A percentile compares a stretch with the other conserved stretches of the same genome.
These are phyloP conservation scores for Leccinellum luteum DNA, from an alignment of 768 basidiomycete species.

Conservation along the genomic window DNA sequence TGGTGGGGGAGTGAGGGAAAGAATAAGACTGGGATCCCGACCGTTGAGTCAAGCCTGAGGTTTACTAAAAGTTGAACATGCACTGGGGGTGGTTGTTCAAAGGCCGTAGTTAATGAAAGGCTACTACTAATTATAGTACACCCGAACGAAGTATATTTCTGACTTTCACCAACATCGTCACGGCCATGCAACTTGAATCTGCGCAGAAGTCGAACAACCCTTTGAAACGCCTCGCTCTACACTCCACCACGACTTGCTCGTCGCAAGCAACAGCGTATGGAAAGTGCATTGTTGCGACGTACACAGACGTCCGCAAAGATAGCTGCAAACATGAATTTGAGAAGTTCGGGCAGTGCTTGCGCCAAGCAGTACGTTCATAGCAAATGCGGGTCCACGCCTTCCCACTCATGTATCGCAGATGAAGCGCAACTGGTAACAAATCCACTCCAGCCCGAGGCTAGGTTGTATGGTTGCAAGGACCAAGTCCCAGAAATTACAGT, in stretches of 20 bases:
- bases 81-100: neutral
- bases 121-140: neutral
- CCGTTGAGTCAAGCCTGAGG: neutral
- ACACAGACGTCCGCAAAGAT: conserved; percentile 81
- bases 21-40: neutral
- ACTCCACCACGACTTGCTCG: conserved; percentile 71
- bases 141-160: too few species aligned
- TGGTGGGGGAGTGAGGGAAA: conserved; percentile 22
- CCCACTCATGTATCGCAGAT: conserved; percentile 36
- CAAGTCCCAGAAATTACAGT: conserved; percentile 15
- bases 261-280: conserved; percentile 78
- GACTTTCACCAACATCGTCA: neutral
- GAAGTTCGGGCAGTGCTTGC: conserved; percentile 80
- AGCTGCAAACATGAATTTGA: conserved; percentile 83
- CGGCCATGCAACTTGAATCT: conserved; percentile 23
- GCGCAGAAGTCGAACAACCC: conserved; percentile 39
- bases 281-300: conserved; percentile 79
- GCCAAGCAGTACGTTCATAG: conserved; percentile 61
- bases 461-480: conserved; percentile 7
- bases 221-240: conserved; percentile 62
- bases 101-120: neutral
- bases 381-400: neutral
- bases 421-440: conserved; percentile 52
- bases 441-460: neutral
- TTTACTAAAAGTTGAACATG: conserved; percentile 5